A percentile compares a stretch with the other conserved stretches of the same genome.
These are phyloP conservation scores for Alliaria petiolata DNA, from an alignment of 345 rosid species.

Conservation along the genomic window DNA sequence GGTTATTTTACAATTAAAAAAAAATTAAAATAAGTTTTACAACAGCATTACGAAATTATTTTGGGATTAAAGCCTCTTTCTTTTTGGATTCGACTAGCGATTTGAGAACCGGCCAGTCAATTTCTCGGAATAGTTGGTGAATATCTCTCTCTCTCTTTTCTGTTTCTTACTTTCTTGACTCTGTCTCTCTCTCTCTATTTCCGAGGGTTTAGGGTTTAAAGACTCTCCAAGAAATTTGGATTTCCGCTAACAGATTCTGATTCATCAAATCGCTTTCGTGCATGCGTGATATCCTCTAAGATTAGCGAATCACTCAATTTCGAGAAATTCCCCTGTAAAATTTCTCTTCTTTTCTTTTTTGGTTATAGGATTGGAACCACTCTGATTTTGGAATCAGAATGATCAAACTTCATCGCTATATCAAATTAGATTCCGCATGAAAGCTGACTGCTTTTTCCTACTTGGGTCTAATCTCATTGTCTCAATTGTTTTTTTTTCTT, in stretches of 20 bases:
- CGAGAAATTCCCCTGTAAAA: background rate
- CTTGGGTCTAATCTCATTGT: background rate
- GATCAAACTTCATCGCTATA: conserved; percentile 9
- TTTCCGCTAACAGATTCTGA: conserved; percentile 11
- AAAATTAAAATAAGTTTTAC: background rate
- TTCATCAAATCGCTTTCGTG: background rate
- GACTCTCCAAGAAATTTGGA: conserved; percentile 15
- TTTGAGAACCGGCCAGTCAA: background rate
- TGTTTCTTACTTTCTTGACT: background rate
- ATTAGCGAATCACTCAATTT: conserved; percentile 6
- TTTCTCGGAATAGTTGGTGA: conserved; percentile 15
- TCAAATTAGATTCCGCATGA: background rate
- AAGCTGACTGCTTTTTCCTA: conserved; percentile 4
- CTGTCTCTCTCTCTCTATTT: background rate
- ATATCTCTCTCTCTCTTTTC: conserved; percentile 7
- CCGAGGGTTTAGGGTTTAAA: conserved; percentile 30
- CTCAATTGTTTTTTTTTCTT: too few relatives aligned
- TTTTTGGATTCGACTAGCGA: background rate
- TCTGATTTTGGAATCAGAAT: background rate
- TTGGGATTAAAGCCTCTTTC: background rate
- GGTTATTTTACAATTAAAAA: background rate
- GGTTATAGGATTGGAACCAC: background rate
- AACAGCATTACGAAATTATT: background rate
- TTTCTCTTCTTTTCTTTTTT: background rate
- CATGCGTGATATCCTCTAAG: background rate